Evolutionary conservation across 495 filamentous ascomycete species (phyloP).

Genomic region (Letharia columbiana): DNA sequence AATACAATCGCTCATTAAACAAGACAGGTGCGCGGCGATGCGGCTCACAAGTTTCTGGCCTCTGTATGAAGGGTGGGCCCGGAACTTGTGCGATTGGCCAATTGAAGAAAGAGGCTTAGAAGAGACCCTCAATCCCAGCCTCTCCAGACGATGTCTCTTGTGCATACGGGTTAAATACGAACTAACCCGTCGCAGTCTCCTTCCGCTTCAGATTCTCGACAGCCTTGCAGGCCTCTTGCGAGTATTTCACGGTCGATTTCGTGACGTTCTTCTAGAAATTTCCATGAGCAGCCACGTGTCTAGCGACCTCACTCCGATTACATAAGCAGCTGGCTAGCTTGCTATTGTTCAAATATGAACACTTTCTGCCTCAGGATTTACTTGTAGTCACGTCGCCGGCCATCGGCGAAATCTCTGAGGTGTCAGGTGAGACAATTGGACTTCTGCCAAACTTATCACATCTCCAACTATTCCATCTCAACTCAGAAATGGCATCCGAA

Average conservation of each 20-base stretch:
- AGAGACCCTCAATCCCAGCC: not conserved
- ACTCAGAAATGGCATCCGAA: no score
- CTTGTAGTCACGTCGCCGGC: no score
- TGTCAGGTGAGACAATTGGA: no score
- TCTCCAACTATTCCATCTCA: no score
- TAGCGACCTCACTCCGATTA: no score
- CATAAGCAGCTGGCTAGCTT: no score
- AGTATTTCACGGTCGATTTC: not conserved
- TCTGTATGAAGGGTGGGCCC: not conserved
- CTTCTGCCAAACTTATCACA: no score
- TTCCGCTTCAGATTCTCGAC: not conserved
- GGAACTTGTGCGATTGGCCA: not conserved
- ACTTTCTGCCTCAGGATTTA: no score
- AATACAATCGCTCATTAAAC: not conserved
- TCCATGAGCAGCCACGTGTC: no score
- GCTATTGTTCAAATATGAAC: no score
- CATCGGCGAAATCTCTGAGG: no score
- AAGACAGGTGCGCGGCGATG: not conserved
- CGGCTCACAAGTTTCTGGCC: not conserved
- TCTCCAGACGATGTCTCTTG: not conserved
- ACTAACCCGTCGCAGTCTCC: not conserved
- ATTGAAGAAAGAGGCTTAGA: not conserved
- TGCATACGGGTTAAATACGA: not conserved
- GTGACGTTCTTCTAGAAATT: no score
- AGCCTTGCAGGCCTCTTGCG: not conserved